These are phyloP conservation scores for Fusarium sp. DNA, from an alignment of 2,329 filamentous ascomycete species.

Conservation along the genomic window DNA sequence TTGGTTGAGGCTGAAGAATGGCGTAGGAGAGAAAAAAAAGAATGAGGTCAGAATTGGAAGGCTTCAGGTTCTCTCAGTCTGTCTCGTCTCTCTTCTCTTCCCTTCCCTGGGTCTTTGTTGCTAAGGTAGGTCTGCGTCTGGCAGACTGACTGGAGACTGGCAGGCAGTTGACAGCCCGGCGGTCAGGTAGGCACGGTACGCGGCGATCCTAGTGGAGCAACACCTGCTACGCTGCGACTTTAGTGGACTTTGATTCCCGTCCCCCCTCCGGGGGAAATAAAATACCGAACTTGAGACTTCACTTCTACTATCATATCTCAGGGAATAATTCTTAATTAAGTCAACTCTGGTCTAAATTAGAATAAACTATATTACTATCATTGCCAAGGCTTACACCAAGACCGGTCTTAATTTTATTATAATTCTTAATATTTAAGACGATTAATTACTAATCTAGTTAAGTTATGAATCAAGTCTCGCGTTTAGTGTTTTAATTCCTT, in stretches of 20 bases:
- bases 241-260: slow-evolving; percentile 13
- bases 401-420: too few species aligned
- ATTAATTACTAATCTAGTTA: too few species aligned
- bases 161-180: slow-evolving; percentile 9
- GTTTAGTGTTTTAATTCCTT: too few species aligned
- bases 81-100: slow-evolving; percentile 3
- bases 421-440: too few species aligned
- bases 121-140: background rate
- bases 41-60: background rate
- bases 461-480: too few species aligned
- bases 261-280: background rate
- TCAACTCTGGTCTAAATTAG: too few species aligned
- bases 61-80: background rate
- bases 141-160: slow-evolving; percentile 1
- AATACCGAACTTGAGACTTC: too few species aligned
- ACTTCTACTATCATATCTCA: too few species aligned
- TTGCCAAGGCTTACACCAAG: too few species aligned
- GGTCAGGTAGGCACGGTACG: slow-evolving; percentile 9
- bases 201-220: slow-evolving; percentile 23
- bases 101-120: slow-evolving; percentile 13
- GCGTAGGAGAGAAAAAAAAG: background rate
- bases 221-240: background rate
- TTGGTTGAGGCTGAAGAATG: background rate
- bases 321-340: too few species aligned
- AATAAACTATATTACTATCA: too few species aligned